phyloP scores from a whole-genome alignment of 2,329 filamentous ascomycete genomes.

The Cladophialophora psammophila region DNA sequence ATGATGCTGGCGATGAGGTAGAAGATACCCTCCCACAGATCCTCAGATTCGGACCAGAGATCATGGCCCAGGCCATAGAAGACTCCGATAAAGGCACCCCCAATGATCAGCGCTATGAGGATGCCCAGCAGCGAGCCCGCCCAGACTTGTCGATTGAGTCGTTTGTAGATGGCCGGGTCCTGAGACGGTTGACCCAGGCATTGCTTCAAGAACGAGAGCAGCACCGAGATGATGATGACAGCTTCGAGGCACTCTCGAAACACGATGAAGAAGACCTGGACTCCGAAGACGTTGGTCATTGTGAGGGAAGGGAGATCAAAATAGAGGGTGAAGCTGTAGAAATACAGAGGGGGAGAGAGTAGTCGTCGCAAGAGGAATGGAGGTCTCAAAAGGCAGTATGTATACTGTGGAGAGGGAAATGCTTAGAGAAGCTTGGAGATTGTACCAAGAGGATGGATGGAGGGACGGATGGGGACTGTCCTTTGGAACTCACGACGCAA shows the following conservation, averaged over 20 bases:
- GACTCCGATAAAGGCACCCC: conserved; percentile 72
- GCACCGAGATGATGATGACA: conserved; percentile 83
- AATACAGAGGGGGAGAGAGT: background rate
- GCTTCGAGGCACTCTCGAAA: conserved; percentile 86
- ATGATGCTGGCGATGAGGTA: conserved; percentile 76
- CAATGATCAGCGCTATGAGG: conserved; percentile 69
- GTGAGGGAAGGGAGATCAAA: conserved; percentile 46
- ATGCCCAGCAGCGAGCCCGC: conserved; percentile 69
- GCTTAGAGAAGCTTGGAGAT: background rate
- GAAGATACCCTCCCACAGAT: conserved; percentile 83
- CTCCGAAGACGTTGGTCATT: conserved; percentile 75
- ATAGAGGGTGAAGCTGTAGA: background rate
- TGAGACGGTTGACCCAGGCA: conserved; percentile 69
- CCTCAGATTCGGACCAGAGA: conserved; percentile 71
- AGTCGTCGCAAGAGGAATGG: background rate
- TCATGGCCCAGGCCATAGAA: conserved; percentile 75
- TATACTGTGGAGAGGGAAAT: background rate
- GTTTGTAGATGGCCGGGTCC: conserved; percentile 70
- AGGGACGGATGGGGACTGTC: background rate
- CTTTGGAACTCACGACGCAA: background rate
- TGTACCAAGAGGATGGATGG: background rate
- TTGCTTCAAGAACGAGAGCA: conserved; percentile 84
- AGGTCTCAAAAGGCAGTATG: background rate
- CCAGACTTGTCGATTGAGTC: conserved; percentile 75
- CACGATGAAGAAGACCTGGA: conserved; percentile 88